These are phyloP conservation scores for Zoysia matrella DNA, from an alignment of 202 grass and related monocot species.

Conservation along the genomic window DNA sequence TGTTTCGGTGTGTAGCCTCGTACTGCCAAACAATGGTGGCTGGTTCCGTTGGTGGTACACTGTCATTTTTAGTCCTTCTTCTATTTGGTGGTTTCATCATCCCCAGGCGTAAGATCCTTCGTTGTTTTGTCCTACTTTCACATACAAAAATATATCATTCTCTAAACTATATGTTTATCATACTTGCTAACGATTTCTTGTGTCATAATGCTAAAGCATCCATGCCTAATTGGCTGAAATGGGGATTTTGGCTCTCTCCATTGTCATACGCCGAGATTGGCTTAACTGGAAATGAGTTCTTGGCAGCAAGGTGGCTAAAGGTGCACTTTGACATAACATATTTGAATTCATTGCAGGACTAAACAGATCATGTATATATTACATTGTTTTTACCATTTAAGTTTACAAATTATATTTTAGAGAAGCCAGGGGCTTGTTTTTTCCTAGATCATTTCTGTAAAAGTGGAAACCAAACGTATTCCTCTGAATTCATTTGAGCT, in stretches of 20 bases:
- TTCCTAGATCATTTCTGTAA: no score
- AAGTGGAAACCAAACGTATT: background rate
- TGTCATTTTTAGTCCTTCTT: constrained; percentile 33
- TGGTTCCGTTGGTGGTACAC: constrained; percentile 23
- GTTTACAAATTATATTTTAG: no score
- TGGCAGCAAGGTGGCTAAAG: constrained; percentile 78
- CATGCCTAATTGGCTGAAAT: constrained; percentile 82
- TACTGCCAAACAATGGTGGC: constrained; percentile 56
- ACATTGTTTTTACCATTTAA: no score
- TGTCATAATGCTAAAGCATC: constrained; percentile 42
- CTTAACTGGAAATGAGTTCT: constrained; percentile 79
- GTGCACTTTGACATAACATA: constrained; percentile 36
- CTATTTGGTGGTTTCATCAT: constrained; percentile 67
- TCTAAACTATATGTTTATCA: background rate
- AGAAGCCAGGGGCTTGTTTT: no score
- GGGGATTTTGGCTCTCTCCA: constrained; percentile 92
- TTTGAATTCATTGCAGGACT: background rate
- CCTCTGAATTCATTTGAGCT: background rate
- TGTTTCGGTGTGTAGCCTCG: constrained; percentile 62
- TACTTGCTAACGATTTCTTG: constrained; percentile 4
- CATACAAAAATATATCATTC: background rate
- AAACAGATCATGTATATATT: background rate
- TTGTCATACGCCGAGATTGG: constrained; percentile 77
- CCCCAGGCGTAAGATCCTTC: constrained; percentile 29
- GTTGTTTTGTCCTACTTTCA: background rate